Evolutionary conservation across 2,329 filamentous ascomycete genomes (phyloP), one percentile per base, ranked within the genome.

Genomic region (Neopestalotiopsis clavispora): DNA sequence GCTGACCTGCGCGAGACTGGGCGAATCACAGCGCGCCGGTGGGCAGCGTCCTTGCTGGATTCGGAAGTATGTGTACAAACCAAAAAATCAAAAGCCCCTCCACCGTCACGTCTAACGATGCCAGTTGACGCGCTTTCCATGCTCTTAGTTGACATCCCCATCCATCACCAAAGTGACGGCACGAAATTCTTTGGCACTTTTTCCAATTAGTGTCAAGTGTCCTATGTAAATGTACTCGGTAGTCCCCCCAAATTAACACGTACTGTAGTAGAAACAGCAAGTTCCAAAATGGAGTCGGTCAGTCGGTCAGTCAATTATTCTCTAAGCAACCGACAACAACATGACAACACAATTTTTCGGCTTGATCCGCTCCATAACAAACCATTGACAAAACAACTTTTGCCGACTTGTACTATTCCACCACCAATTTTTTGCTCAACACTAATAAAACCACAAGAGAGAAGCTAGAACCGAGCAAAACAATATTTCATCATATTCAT

Each of bases 1-100:
- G 23, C 30, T 59, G 57, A 14, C 34, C 23, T 59, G 34, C 62
- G 45, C 30, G 42, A 60, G 56, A n/a, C 23, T 32, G 17, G 56
- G n/a, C 65, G 52, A 60, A 14, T 67, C 65, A 67, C 65, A 67
- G 65, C 65, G 66, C 66, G 66, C 66, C 59, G 45, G 40, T 63
- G 66, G 66, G 20, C 38, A 56, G 23, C 42, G 34, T 58, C 66
- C 17, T 58, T 49, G 32, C 66, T 63, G 34, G 14, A 67, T 52
- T 62, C 17, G 66, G 66, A 45, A 67, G 34, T 67, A 23, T 67
- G 58, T 67, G 57, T 62, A 67, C 66, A 52, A 62, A 63, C 42
- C 34, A 38, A 38, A 38, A 38, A 38, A 7, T 10, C 34, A 28
- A 28, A 28, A 28, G 34, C 58, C 38, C 57, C 23, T 40, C 58